Conservation (phyloP, 2,329 filamentous ascomycete species). For the Exophiala lecanii-corni region DNA sequence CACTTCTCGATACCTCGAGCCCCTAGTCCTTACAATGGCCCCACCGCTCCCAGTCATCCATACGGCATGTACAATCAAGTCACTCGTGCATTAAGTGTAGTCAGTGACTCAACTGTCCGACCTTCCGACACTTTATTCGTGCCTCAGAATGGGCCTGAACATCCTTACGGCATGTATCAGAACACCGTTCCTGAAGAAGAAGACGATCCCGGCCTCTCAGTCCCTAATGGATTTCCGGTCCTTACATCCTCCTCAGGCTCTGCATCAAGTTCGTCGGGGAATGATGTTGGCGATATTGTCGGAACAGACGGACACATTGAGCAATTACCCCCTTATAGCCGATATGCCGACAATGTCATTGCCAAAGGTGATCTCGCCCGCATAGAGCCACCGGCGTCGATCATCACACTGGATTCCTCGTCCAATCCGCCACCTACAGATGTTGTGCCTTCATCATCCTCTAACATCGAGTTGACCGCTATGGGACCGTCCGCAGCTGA, state of each 20-base stretch:
- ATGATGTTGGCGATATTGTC: constrained; percentile 81
- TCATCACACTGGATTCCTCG: constrained; percentile 9
- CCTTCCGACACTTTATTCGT: constrained; percentile 56
- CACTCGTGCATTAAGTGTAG: constrained; percentile 58
- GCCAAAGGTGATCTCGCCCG: constrained; percentile 44
- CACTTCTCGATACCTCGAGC: constrained; percentile 43
- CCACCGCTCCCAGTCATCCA: constrained; percentile 72
- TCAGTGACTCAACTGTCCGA: constrained; percentile 65
- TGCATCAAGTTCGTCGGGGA: constrained; percentile 64
- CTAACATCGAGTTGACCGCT: constrained; percentile 21
- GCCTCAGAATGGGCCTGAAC: constrained; percentile 61
- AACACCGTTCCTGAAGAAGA: constrained; percentile 62
- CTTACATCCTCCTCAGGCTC: constrained; percentile 63
- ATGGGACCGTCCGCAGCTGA: constrained; percentile 25
- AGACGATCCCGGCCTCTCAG: constrained; percentile 32
- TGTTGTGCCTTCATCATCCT: constrained; percentile 10
- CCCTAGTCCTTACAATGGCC: constrained; percentile 64
- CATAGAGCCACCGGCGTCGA: constrained; percentile 13
- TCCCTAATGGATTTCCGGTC: constrained; percentile 69
- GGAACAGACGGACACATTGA: constrained; percentile 85
- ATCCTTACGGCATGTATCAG: constrained; percentile 82
- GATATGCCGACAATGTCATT: constrained; percentile 74
- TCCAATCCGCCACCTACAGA: constrained; percentile 2
- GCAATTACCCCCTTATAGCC: constrained; percentile 83
- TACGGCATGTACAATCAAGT: constrained; percentile 78